Conservation (phyloP, 495 filamentous ascomycete genomes). For the Penicillium robsamsonii region DNA sequence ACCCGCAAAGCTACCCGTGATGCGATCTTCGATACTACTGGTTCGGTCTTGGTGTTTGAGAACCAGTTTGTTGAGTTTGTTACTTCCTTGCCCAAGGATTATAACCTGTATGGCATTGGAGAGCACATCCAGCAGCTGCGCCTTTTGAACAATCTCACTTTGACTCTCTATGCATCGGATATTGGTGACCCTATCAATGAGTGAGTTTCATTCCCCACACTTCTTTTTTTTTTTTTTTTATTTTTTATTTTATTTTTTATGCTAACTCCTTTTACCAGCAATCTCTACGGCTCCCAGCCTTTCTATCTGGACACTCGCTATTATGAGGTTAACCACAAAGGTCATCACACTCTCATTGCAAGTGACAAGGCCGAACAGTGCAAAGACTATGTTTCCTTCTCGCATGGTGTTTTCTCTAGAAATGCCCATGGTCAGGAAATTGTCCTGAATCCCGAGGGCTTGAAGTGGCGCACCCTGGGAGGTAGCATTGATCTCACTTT, state of each 20-base stretch:
- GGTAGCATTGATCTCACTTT: conserved; percentile 64
- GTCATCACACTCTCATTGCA: conserved; percentile 52
- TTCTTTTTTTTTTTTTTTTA: too few relatives aligned
- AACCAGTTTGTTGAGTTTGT: conserved; percentile 65
- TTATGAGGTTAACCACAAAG: conserved; percentile 54
- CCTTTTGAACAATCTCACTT: conserved; percentile 56
- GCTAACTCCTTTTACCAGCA: conserved; percentile 29
- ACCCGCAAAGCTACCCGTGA: conserved; percentile 55
- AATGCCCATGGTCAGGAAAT: conserved; percentile 77
- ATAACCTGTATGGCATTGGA: conserved; percentile 64
- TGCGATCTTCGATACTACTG: conserved; percentile 55
- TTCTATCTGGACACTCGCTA: conserved; percentile 67
- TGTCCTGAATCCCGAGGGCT: conserved; percentile 58
- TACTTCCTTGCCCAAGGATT: conserved; percentile 53
- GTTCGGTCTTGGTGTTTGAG: conserved; percentile 57
- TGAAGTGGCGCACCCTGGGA: conserved; percentile 74
- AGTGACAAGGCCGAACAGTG: conserved; percentile 52
- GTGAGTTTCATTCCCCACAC: conserved; percentile 24
- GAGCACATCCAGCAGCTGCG: conserved; percentile 60
- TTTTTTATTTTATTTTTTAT: too few relatives aligned
- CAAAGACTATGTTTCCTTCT: conserved; percentile 57
- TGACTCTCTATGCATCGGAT: conserved; percentile 73
- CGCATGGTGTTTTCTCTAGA: conserved; percentile 60
- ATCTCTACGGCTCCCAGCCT: conserved; percentile 60
- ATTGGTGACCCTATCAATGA: conserved; percentile 58